These are phyloP conservation scores for Nothopassalora personata DNA, from an alignment of 2,329 filamentous ascomycete genomes.

Conservation along the genomic window DNA sequence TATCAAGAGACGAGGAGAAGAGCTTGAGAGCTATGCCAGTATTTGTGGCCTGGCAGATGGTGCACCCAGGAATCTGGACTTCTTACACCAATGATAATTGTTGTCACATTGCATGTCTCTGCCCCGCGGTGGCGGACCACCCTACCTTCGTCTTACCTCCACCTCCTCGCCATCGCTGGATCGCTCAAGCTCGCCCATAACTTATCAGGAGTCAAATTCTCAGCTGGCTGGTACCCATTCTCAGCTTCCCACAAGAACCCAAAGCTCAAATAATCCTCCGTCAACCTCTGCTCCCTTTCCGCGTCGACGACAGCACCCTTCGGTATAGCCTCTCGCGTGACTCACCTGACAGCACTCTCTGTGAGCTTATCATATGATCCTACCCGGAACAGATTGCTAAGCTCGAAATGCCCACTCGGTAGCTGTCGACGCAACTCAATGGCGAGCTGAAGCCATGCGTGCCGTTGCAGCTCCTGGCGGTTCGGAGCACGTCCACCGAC, in stretches of 20 bases:
- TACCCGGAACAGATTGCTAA: conserved; percentile 3
- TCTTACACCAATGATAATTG: conserved; percentile 41
- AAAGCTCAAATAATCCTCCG: conserved; percentile 23
- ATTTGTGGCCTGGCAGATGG: conserved; percentile 44
- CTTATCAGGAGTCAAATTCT: conserved; percentile 6
- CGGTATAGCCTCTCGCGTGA: conserved; percentile 15
- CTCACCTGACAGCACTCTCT: conserved; percentile 10
- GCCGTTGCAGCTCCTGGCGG: not conserved
- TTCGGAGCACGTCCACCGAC: not conserved
- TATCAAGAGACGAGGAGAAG: conserved; percentile 37
- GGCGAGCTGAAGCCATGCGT: conserved; percentile 12
- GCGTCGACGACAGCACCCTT: conserved; percentile 7
- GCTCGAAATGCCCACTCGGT: conserved; percentile 2
- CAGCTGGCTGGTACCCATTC: conserved; percentile 7
- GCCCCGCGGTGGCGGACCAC: too few species aligned
- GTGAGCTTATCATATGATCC: conserved; percentile 1
- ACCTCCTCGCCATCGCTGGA: conserved; percentile 21
- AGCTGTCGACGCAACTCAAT: conserved; percentile 12
- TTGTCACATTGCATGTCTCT: not conserved
- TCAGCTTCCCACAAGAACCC: conserved; percentile 19
- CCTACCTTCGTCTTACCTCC: conserved; percentile 5
- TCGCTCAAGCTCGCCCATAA: conserved; percentile 13
- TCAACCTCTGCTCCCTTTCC: conserved; percentile 17
- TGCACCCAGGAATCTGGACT: conserved; percentile 42
- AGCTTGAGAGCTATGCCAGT: conserved; percentile 45